Evolutionary conservation across 148 eudicot genomes (phyloP).

Genomic region (Salicornia ramosissima): DNA sequence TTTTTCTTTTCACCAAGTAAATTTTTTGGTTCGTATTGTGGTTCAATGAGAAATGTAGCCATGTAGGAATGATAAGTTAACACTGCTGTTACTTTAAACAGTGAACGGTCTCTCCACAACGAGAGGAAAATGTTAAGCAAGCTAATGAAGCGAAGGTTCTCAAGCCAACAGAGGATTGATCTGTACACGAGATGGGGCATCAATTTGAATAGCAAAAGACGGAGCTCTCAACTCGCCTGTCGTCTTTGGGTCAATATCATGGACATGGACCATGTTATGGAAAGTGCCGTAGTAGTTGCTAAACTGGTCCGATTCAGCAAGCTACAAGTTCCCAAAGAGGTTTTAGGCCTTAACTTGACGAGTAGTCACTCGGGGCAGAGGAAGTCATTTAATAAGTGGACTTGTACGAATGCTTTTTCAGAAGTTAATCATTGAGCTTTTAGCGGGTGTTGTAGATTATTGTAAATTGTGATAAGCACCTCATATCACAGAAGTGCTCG

Average conservation of each 20-base stretch:
- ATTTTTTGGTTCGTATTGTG: no score
- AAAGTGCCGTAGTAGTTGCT: constrained; percentile 72
- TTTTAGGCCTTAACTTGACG: constrained; percentile 68
- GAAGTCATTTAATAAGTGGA: constrained; percentile 50
- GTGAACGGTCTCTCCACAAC: constrained; percentile 52
- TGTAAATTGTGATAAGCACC: constrained; percentile 8
- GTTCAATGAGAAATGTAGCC: background rate
- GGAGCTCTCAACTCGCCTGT: constrained; percentile 64
- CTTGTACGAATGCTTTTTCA: constrained; percentile 17
- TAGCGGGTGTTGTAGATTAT: constrained; percentile 24
- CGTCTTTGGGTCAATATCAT: constrained; percentile 52
- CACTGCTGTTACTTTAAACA: constrained; percentile 29
- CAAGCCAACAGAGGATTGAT: constrained; percentile 51
- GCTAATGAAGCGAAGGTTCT: constrained; percentile 64
- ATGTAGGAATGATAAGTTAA: background rate
- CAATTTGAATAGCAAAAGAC: constrained; percentile 48
- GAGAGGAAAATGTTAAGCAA: constrained; percentile 74
- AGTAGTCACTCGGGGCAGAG: constrained; percentile 28
- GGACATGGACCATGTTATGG: constrained; percentile 60
- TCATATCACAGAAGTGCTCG: background rate
- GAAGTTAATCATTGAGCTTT: constrained; percentile 14
- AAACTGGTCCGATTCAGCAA: constrained; percentile 52
- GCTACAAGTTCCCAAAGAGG: constrained; percentile 65
- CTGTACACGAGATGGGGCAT: constrained; percentile 78
- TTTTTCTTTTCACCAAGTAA: no score